Conservation (phyloP, 768 basidiomycete genomes). For the Termitomyces sp. region DNA sequence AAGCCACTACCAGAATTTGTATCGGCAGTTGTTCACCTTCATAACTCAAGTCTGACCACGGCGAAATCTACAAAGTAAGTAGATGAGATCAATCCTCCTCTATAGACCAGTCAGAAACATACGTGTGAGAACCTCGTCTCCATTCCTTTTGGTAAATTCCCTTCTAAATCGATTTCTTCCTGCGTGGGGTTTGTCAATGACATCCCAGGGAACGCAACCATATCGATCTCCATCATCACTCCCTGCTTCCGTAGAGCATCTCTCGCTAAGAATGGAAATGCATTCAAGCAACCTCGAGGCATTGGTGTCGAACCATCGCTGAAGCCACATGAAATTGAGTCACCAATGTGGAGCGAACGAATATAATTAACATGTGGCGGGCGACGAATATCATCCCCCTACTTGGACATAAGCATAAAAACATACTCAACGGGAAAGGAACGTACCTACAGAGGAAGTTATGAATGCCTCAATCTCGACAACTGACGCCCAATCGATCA, state of each 20-base stretch:
- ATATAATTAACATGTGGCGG: background rate
- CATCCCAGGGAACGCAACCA: constrained; percentile 6
- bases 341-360: background rate
- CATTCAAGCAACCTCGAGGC: constrained; percentile 8
- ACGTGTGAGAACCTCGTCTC: background rate
- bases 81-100: background rate
- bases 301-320: constrained; percentile 2
- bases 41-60: background rate
- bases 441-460: background rate
- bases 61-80: background rate
- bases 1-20: constrained; percentile 1
- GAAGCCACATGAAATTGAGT: constrained; percentile 9
- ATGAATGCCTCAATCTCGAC: constrained; percentile 8
- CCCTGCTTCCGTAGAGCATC: constrained; percentile 6
- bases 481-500: constrained; percentile 9
- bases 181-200: constrained; percentile 3
- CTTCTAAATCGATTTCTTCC: background rate
- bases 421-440: background rate
- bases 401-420: background rate
- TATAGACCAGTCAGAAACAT: background rate
- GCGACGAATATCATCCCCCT: background rate
- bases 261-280: constrained; percentile 7
- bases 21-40: background rate
- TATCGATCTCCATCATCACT: constrained; percentile 4
- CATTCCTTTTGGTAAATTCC: constrained; percentile 2